Evolutionary conservation across 352 stramenopile genomes (phyloP).

Genomic region (Phytophthora pseudosyringae): DNA sequence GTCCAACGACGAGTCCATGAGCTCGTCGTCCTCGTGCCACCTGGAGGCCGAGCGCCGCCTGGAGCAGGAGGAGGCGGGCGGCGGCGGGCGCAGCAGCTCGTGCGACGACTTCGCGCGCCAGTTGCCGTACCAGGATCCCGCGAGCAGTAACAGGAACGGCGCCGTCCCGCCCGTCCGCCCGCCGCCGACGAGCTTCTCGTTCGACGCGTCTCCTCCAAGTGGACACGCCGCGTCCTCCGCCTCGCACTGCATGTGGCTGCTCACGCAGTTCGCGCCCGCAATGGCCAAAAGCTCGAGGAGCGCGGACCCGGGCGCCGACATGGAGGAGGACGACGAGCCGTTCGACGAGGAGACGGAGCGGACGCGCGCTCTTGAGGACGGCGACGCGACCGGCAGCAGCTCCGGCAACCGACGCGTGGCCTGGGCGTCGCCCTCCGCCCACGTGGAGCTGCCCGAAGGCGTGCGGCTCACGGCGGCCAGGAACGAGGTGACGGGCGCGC

Average conservation of each 20-base stretch:
- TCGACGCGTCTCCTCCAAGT: conserved; percentile 20
- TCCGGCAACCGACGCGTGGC: conserved; percentile 32
- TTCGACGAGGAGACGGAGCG: conserved; percentile 43
- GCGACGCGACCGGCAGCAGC: neutral
- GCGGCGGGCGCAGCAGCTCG: conserved; percentile 6
- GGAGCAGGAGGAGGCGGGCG: conserved; percentile 2
- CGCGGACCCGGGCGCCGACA: conserved; percentile 38
- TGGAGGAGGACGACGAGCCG: conserved; percentile 50
- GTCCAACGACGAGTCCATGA: conserved; percentile 73
- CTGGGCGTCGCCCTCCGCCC: conserved; percentile 42
- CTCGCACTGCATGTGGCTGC: conserved; percentile 45
- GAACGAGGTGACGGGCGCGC: conserved; percentile 65
- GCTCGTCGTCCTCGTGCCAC: conserved; percentile 41
- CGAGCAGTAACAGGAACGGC: neutral
- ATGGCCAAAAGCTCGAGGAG: conserved; percentile 55
- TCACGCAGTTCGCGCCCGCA: conserved; percentile 54
- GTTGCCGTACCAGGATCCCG: conserved; percentile 29
- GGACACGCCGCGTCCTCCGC: neutral
- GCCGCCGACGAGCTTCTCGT: conserved; percentile 31
- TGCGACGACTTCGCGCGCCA: conserved; percentile 43
- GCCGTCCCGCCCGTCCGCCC: neutral
- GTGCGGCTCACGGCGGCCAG: conserved; percentile 48
- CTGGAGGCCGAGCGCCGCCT: conserved; percentile 41
- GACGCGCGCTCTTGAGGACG: conserved; percentile 6
- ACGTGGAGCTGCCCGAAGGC: conserved; percentile 45